Base-by-base conservation (phyloP, 2,329 filamentous ascomycete species). In the Ceratocystis papillata region DNA sequence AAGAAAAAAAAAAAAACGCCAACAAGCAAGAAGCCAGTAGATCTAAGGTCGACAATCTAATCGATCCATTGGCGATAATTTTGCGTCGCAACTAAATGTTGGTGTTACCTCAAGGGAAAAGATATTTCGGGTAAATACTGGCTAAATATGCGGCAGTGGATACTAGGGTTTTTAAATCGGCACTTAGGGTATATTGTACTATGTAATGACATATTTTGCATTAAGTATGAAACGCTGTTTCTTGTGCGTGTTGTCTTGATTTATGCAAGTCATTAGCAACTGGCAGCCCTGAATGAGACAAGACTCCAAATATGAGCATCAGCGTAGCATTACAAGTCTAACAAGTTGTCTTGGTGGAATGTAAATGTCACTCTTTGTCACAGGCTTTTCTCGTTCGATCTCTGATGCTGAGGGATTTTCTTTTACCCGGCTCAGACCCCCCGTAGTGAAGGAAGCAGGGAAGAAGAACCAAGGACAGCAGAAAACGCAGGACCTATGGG, bases 71-170 rank as follows among this genome's bases (percentile, higher is more conserved):
- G 25, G 5, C 10, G 53, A 57, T 33, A 57, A 57, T 57, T 57
- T 57, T 57, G 53, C 53, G 53, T 15, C 28, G 4, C 12, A 28
- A 15, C 5, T n/a, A 30, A 30, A 30, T 28, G 17, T 57, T 57
- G 22, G 53, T 20, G 62, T 63, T 63, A 63, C 45, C 45, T 48
- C 45, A 33, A 28, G 30, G 6, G 62, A 46, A 30, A 17, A 46
- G 6, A 30, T 20, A 0, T 20, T 12, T 8, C 44, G 62, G 62
- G 4, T 63, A 48, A 63, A 25, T 15, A 22, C 3, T 0, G 62
- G 62, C 44, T 33, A 63, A 50, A 8, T 4, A 50, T 5, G 15
- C 2, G 45, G 17, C 22, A 41, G 15, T 17, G 8, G 8, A 0
- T n/a, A 4, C 17, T 48, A 50, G 37, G 62, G 44, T 53, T 30